Percentiles rank a stretch among this genome's conserved stretches.
phyloP scores from a whole-genome alignment of 2,329 filamentous ascomycete species.

The Neoscytalidium dimidiatum region DNA sequence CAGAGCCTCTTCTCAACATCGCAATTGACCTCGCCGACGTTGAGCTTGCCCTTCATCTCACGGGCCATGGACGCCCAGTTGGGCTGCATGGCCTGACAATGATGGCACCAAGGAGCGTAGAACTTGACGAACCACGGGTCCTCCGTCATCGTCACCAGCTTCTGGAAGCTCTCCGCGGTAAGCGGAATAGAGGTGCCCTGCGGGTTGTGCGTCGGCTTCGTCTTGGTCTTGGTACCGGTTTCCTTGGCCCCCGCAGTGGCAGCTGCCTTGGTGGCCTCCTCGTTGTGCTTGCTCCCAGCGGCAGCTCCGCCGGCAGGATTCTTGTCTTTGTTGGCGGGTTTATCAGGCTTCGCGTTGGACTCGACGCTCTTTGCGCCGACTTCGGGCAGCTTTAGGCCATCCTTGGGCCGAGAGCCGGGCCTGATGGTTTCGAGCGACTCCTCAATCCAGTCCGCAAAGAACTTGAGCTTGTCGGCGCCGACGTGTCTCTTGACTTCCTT shows the following conservation, averaged over 20 bases:
- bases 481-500: constrained; percentile 63
- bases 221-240: constrained; percentile 49
- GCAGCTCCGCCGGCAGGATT: constrained; percentile 31
- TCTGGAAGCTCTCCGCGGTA: constrained; percentile 83
- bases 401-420: constrained; percentile 75
- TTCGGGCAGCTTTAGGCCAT: constrained; percentile 68
- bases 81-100: constrained; percentile 90
- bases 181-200: constrained; percentile 74
- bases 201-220: constrained; percentile 61
- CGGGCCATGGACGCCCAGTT: constrained; percentile 88
- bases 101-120: constrained; percentile 94
- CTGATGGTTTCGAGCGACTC: constrained; percentile 72
- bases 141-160: constrained; percentile 78
- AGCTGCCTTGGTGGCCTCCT: constrained; percentile 25
- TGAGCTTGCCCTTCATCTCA: constrained; percentile 86
- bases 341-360: constrained; percentile 34
- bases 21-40: constrained; percentile 95
- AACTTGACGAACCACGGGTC: constrained; percentile 99
- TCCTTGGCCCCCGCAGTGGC: constrained; percentile 36
- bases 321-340: constrained; percentile 41
- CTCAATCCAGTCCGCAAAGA: constrained; percentile 73
- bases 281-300: constrained; percentile 30
- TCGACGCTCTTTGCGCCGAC: constrained; percentile 62
- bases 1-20: constrained; percentile 84
- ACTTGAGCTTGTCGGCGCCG: constrained; percentile 68